These are phyloP conservation scores for Penicillium sp. DNA, from an alignment of 2,329 filamentous ascomycete genomes.

Conservation along the genomic window DNA sequence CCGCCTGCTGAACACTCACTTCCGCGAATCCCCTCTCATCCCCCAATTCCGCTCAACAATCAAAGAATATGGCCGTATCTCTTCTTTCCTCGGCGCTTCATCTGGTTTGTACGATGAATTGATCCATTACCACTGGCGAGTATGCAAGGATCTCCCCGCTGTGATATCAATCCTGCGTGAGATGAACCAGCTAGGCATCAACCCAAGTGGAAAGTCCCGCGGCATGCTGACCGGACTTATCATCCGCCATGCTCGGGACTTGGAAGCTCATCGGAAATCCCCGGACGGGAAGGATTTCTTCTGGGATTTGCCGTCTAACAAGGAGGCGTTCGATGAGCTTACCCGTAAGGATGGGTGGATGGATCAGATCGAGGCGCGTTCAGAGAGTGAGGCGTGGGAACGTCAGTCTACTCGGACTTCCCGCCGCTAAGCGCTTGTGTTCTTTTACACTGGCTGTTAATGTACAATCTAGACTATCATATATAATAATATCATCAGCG, in stretches of 20 bases:
- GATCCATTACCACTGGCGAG: constrained; percentile 45
- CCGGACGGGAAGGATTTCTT: constrained; percentile 22
- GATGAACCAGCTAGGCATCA: constrained; percentile 47
- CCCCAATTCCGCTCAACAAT: constrained; percentile 44
- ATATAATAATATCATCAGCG: constrained; percentile 1
- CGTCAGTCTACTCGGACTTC: background rate
- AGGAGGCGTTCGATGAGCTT: constrained; percentile 30
- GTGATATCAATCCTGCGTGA: constrained; percentile 43
- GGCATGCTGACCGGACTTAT: constrained; percentile 34
- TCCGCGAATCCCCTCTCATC: constrained; percentile 43
- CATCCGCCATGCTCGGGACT: constrained; percentile 26
- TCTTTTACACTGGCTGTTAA: background rate
- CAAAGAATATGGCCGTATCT: constrained; percentile 42
- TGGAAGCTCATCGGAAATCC: constrained; percentile 11
- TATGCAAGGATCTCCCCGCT: constrained; percentile 42
- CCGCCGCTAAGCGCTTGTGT: background rate
- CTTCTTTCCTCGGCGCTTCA: constrained; percentile 46
- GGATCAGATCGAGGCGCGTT: constrained; percentile 17
- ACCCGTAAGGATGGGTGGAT: constrained; percentile 30
- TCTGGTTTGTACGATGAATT: constrained; percentile 47
- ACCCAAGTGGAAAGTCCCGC: constrained; percentile 37
- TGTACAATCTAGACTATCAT: background rate
- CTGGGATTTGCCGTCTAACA: constrained; percentile 36
- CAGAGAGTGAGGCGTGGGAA: background rate
- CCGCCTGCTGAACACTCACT: constrained; percentile 41